Evolutionary conservation across 352 stramenopile genomes (phyloP).

Genomic region (Phytopythium oedochilum): DNA sequence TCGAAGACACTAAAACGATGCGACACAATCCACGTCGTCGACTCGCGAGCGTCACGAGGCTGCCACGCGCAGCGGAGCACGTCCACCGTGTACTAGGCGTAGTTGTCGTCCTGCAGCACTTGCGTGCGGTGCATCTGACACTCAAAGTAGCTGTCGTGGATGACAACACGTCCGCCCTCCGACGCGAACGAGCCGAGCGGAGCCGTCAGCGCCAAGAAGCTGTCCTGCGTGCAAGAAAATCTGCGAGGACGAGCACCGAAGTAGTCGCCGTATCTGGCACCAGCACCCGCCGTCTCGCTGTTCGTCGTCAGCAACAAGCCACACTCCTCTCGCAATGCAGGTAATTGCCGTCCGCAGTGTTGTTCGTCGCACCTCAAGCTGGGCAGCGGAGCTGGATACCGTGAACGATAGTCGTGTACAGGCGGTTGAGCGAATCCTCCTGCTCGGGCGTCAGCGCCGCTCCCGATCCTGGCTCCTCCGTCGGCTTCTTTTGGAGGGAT

Average conservation of each 20-base stretch:
- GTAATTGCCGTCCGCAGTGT: slow-evolving; percentile 86
- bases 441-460: slow-evolving; percentile 73
- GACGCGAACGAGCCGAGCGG: slow-evolving; percentile 76
- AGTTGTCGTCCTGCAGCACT: slow-evolving; percentile 87
- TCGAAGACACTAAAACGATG: slow-evolving; percentile 74
- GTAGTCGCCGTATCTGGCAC: slow-evolving; percentile 25
- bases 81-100: slow-evolving; percentile 87
- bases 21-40: slow-evolving; percentile 64
- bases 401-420: slow-evolving; percentile 75
- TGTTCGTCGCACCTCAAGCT: slow-evolving; percentile 81
- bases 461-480: slow-evolving; percentile 39
- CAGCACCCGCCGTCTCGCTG: slow-evolving; percentile 40
- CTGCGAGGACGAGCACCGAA: slow-evolving; percentile 62
- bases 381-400: slow-evolving; percentile 86
- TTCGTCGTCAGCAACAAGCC: slow-evolving; percentile 79
- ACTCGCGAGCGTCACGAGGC: slow-evolving; percentile 43
- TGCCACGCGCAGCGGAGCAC: slow-evolving; percentile 85
- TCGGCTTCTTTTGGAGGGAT: slow-evolving; percentile 71
- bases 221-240: slow-evolving; percentile 50
- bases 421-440: slow-evolving; percentile 72
- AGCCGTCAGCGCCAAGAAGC: slow-evolving; percentile 54
- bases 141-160: slow-evolving; percentile 84
- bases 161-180: slow-evolving; percentile 71
- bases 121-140: slow-evolving; percentile 84
- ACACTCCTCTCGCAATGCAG: slow-evolving; percentile 84